A percentile compares a stretch with the other conserved stretches of the same genome.
Evolutionary conservation across 1,284 basidiomycete species (phyloP).

Genomic region (Clitocybe nebularis): DNA sequence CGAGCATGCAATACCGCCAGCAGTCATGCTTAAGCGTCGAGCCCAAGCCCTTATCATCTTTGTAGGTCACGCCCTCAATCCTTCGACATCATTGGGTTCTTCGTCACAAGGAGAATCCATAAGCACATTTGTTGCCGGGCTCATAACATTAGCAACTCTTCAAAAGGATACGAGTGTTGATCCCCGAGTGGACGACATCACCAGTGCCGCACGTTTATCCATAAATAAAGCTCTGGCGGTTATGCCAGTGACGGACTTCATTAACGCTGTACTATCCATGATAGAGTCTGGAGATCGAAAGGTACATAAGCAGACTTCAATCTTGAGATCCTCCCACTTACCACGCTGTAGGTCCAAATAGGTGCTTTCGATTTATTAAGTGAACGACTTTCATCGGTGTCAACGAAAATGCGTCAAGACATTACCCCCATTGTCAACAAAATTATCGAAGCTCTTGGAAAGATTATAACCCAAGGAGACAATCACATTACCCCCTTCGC

Average conservation of each 20-base stretch:
- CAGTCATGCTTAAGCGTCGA: conserved; percentile 49
- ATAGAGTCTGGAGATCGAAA: conserved; percentile 45
- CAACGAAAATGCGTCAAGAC: conserved; percentile 51
- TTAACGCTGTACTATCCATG: conserved; percentile 49
- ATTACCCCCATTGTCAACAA: conserved; percentile 45
- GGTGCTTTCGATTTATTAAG: conserved; percentile 66
- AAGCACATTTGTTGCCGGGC: conserved; percentile 39
- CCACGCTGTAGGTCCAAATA: conserved; percentile 54
- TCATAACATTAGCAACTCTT: conserved; percentile 39
- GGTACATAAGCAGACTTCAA: too few relatives aligned
- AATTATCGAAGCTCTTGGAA: conserved; percentile 49
- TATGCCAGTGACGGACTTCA: conserved; percentile 67
- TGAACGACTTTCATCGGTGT: conserved; percentile 61
- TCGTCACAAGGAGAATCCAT: conserved; percentile 22
- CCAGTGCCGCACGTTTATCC: conserved; percentile 42
- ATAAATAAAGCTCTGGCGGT: conserved; percentile 49
- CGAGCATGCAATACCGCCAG: conserved; percentile 43
- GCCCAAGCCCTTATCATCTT: conserved; percentile 66
- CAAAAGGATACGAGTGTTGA: conserved; percentile 29
- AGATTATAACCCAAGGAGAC: conserved; percentile 43
- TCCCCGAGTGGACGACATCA: conserved; percentile 38
- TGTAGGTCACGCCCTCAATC: conserved; percentile 43
- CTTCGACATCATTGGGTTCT: conserved; percentile 17
- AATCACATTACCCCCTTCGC: conserved; percentile 38
- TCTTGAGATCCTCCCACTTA: too few relatives aligned